Evolutionary conservation across 83 land plant species (phyloP).

Genomic region (Picea abies): DNA sequence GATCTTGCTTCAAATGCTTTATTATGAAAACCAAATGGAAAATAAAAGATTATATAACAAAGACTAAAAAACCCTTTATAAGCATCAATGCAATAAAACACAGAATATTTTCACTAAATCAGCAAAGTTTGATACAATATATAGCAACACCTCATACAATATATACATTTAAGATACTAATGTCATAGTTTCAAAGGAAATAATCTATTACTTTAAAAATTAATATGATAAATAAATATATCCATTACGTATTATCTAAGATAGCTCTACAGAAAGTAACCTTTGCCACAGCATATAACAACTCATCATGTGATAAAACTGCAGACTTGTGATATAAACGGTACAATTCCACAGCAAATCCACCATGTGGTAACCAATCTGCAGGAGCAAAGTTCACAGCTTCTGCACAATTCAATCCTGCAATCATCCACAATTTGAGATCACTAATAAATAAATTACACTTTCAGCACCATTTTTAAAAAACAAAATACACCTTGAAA

Average conservation of each 20-base stretch:
- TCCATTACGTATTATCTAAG: too few species aligned
- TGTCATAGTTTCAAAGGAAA: neutral
- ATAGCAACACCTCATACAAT: neutral
- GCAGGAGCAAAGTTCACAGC: constrained; percentile 99
- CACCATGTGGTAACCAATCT: constrained; percentile 97
- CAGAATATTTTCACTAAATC: neutral
- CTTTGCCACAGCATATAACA: constrained; percentile 83
- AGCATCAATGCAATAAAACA: neutral
- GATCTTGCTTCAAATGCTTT: neutral
- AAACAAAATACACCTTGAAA: neutral
- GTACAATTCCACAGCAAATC: constrained; percentile 78
- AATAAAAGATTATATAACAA: neutral
- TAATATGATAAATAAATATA: neutral
- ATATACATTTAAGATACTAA: neutral
- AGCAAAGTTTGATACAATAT: too few species aligned
- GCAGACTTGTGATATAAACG: constrained; percentile 78
- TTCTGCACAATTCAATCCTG: constrained; percentile 99
- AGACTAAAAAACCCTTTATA: neutral
- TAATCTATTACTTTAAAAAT: neutral
- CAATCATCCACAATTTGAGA: constrained; percentile 5
- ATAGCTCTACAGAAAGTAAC: constrained; percentile 14
- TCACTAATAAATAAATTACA: neutral
- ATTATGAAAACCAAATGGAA: neutral
- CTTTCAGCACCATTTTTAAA: neutral
- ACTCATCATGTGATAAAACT: constrained; percentile 95